These are phyloP conservation scores for Thuja plicata DNA, from an alignment of 83 land plant genomes.

Conservation along the genomic window DNA sequence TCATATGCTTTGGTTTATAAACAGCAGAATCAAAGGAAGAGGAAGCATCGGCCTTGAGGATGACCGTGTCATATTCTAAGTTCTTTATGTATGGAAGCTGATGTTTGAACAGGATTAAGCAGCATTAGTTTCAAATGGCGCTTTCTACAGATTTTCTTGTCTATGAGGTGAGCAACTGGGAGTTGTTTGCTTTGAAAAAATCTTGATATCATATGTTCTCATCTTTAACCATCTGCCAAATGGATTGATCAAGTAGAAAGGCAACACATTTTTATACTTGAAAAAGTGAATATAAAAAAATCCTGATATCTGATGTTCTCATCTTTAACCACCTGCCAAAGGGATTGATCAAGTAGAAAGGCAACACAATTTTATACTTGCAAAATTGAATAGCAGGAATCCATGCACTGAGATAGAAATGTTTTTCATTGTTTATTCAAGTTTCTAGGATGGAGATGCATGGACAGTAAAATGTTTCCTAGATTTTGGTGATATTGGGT, in stretches of 20 bases:
- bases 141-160: too few species aligned
- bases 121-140: not conserved
- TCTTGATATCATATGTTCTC: not conserved
- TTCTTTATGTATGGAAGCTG: not conserved
- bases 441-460: too few species aligned
- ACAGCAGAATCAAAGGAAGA: conserved; percentile 25
- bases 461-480: too few species aligned
- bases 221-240: not conserved
- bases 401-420: not conserved
- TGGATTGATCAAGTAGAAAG: not conserved
- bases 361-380: not conserved
- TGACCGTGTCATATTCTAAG: not conserved
- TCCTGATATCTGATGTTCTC: too few species aligned
- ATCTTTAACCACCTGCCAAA: not conserved
- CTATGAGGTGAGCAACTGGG: not conserved
- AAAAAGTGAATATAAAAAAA: not conserved
- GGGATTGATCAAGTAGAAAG: not conserved
- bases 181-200: not conserved
- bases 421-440: not conserved
- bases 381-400: not conserved
- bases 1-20: conserved; percentile 37
- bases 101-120: not conserved
- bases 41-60: conserved; percentile 12
- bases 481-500: too few species aligned
- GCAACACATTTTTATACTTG: not conserved